A percentile compares a stretch with the other conserved stretches of the same genome.
Conservation (phyloP, 2,329 filamentous ascomycete genomes). For the Arthrobotrys conoides region DNA sequence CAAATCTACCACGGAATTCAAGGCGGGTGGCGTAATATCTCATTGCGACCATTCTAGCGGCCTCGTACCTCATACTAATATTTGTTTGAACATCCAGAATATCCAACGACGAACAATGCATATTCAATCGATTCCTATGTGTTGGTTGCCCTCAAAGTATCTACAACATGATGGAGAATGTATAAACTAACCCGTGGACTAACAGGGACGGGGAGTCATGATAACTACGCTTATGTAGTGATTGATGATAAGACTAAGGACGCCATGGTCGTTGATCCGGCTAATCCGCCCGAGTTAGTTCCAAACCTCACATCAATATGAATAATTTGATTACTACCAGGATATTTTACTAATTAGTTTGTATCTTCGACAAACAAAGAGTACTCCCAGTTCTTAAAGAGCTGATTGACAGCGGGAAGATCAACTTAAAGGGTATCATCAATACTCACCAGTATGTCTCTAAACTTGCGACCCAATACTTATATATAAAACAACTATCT, state of each 20-base stretch:
- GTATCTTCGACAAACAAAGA: conserved; percentile 66
- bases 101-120: conserved; percentile 77
- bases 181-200: conserved; percentile 15
- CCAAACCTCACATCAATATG: too few relatives aligned
- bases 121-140: conserved; percentile 90
- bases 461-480: not conserved
- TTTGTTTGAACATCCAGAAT: conserved; percentile 55
- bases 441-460: conserved; percentile 94
- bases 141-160: conserved; percentile 71
- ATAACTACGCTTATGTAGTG: conserved; percentile 90
- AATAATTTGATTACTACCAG: too few relatives aligned
- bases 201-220: conserved; percentile 80
- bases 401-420: conserved; percentile 77
- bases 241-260: conserved; percentile 83
- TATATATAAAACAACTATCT: not conserved
- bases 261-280: conserved; percentile 83
- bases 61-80: conserved; percentile 10
- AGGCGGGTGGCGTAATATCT: conserved; percentile 13
- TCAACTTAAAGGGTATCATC: conserved; percentile 89
- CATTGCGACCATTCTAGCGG: not conserved
- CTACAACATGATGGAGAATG: too few relatives aligned
- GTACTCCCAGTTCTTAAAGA: conserved; percentile 79
- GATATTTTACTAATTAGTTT: not conserved
- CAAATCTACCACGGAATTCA: conserved; percentile 9
- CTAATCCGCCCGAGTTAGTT: conserved; percentile 80